Evolutionary conservation across 192 early-diverging fungal genomes (phyloP).

Genomic region (Powellomyces hirtus): DNA sequence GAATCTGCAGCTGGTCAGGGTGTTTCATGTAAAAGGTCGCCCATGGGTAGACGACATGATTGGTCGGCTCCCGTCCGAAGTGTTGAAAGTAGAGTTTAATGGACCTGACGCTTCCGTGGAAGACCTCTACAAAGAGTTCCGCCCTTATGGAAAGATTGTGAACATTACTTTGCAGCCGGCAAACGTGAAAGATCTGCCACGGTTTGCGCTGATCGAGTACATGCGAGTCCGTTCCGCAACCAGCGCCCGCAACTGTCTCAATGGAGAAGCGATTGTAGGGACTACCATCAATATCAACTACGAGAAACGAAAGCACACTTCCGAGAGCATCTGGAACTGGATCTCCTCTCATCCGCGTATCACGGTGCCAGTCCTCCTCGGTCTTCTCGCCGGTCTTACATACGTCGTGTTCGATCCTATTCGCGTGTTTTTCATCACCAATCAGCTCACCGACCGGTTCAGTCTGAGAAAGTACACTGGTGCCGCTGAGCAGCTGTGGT

Average conservation of each 20-base stretch:
- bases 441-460: constrained; percentile 80
- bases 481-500: constrained; percentile 29
- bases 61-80: constrained; percentile 35
- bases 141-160: constrained; percentile 77
- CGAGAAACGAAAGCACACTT: constrained; percentile 47
- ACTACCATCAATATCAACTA: constrained; percentile 55
- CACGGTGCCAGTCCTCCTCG: constrained; percentile 74
- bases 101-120: constrained; percentile 71
- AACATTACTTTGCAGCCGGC: constrained; percentile 70
- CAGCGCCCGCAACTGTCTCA: constrained; percentile 87
- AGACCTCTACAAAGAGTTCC: constrained; percentile 68
- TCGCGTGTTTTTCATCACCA: constrained; percentile 83
- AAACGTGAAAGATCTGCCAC: constrained; percentile 70
- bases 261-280: constrained; percentile 71
- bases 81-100: constrained; percentile 66
- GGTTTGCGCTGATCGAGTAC: constrained; percentile 80
- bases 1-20: constrained; percentile 53
- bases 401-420: constrained; percentile 91
- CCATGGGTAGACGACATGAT: constrained; percentile 56
- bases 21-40: constrained; percentile 21
- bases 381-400: constrained; percentile 68
- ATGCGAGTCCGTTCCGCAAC: constrained; percentile 77
- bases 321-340: constrained; percentile 62
- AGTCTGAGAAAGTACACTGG: constrained; percentile 60
- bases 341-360: constrained; percentile 63